A percentile compares a stretch with the other conserved stretches of the same genome.
Evolutionary conservation across 1,139 yeast genomes (phyloP).

Genomic region (Diutina siamensis): DNA sequence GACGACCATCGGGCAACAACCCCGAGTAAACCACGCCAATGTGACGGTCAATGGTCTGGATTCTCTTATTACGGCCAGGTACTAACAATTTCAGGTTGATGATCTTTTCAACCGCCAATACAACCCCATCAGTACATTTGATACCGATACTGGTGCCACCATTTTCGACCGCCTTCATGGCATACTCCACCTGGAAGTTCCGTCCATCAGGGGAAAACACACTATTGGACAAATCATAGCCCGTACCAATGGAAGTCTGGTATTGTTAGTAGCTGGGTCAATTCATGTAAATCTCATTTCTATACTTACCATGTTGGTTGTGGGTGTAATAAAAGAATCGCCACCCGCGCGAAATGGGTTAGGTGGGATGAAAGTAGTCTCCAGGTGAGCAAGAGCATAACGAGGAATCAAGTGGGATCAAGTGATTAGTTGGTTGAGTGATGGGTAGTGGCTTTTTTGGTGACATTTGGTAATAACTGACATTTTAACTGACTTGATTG

Average conservation of each 20-base stretch:
- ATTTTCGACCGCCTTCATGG: conserved; percentile 93
- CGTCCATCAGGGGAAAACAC: conserved; percentile 85
- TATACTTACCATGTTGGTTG: conserved; percentile 1
- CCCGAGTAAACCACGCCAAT: conserved; percentile 95
- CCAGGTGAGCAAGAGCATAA: no score
- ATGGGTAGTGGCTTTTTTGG: no score
- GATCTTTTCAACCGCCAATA: conserved; percentile 91
- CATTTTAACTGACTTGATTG: no score
- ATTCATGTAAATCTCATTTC: no score
- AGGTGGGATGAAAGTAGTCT: not conserved
- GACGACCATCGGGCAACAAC: conserved; percentile 91
- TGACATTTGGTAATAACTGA: no score
- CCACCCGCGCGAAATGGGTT: conserved; percentile 5
- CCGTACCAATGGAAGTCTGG: conserved; percentile 89
- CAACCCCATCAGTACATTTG: conserved; percentile 85
- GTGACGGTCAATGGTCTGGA: conserved; percentile 88
- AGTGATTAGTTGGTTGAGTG: no score
- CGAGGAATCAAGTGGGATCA: no score
- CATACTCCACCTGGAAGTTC: conserved; percentile 97
- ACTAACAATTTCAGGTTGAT: conserved; percentile 79
- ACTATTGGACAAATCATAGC: conserved; percentile 91
- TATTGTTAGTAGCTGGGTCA: conserved; percentile 7
- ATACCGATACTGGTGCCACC: conserved; percentile 95
- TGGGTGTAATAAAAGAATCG: not conserved
- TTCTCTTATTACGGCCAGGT: conserved; percentile 79